Percentiles rank a stretch among this genome's conserved stretches.
Evolutionary conservation across 1,284 basidiomycete species (phyloP).

Genomic region (Fereydounia khargensis): DNA sequence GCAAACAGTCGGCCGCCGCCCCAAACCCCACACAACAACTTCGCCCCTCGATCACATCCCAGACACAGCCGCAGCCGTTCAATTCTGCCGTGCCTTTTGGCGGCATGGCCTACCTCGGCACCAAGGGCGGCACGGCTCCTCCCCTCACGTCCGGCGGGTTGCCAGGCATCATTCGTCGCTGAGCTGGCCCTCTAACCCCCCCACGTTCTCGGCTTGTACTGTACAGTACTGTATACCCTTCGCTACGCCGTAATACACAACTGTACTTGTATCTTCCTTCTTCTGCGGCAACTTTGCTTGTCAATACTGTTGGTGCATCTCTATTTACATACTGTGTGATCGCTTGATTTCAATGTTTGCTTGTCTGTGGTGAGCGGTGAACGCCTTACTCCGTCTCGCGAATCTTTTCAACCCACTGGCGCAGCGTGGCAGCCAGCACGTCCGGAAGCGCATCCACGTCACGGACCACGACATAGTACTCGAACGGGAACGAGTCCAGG

Average conservation of each 20-base stretch:
- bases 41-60: background rate
- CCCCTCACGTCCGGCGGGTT: slow-evolving; percentile 16
- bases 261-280: no score
- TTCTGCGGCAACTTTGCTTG: no score
- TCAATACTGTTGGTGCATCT: no score
- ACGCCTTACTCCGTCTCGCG: slow-evolving; percentile 42
- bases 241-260: no score
- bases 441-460: slow-evolving; percentile 89
- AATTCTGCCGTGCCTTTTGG: slow-evolving; percentile 15
- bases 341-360: background rate
- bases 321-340: no score
- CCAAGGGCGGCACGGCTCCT: slow-evolving; percentile 26
- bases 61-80: background rate
- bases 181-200: no score
- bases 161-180: slow-evolving; percentile 14
- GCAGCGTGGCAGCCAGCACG: slow-evolving; percentile 83
- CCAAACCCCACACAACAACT: background rate
- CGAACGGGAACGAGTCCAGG: slow-evolving; percentile 91
- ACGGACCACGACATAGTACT: slow-evolving; percentile 90
- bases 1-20: slow-evolving; percentile 12
- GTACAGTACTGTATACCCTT: no score
- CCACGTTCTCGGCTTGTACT: no score
- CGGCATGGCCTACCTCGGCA: slow-evolving; percentile 28
- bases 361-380: no score
- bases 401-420: slow-evolving; percentile 68